Evolutionary conservation across 495 filamentous ascomycete genomes (phyloP).

Genomic region (Cryomyces minteri): DNA sequence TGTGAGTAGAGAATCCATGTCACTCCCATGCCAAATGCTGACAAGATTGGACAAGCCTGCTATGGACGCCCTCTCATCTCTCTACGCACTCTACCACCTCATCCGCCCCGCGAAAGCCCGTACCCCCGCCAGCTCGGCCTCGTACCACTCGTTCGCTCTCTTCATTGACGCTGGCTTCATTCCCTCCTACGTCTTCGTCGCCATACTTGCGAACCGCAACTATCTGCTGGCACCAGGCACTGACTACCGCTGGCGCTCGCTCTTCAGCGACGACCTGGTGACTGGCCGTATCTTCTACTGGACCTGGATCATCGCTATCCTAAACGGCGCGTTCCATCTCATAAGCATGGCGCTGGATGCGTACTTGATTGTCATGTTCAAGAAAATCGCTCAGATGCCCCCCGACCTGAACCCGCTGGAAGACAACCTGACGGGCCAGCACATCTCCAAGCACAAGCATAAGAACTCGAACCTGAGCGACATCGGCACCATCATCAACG

Average conservation of each 20-base stretch:
- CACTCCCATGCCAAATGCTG: background rate
- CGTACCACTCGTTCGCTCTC: conserved; percentile 67
- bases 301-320: conserved; percentile 43
- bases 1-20: conserved; percentile 28
- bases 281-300: conserved; percentile 36
- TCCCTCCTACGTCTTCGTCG: conserved; percentile 60
- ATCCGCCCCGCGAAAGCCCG: conserved; percentile 43
- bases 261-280: conserved; percentile 31
- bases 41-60: conserved; percentile 33
- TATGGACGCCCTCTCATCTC: conserved; percentile 45
- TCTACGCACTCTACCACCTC: conserved; percentile 68
- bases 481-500: conserved; percentile 23
- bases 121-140: conserved; percentile 58
- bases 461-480: conserved; percentile 63
- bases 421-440: conserved; percentile 62
- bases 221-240: conserved; percentile 20
- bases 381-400: conserved; percentile 57
- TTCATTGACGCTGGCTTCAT: conserved; percentile 52
- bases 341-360: conserved; percentile 49
- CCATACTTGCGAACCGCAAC: conserved; percentile 33
- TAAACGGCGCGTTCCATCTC: conserved; percentile 45
- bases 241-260: conserved; percentile 36
- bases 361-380: conserved; percentile 58
- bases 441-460: conserved; percentile 37
- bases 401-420: conserved; percentile 90